Evolutionary conservation across 2,329 filamentous ascomycete genomes (phyloP), one percentile per base, ranked within the genome.

Genomic region (Diplodia intermedia): DNA sequence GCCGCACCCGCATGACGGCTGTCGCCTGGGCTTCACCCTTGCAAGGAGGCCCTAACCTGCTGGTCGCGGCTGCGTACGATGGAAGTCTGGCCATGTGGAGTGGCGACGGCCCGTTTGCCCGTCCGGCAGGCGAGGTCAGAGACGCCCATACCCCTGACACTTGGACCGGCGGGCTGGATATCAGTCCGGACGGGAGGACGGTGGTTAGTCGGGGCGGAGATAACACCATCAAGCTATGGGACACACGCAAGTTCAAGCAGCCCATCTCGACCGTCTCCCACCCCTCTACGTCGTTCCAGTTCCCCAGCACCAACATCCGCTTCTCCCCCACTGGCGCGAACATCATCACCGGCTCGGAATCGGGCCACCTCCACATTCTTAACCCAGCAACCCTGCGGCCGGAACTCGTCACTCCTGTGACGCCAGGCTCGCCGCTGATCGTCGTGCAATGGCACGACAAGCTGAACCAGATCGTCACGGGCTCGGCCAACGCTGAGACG

Each of bases 381-480:
- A 98, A 97, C 75, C 92, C 95, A 0, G 95, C 93, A 49, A 98
- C 96, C 61, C 84, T 99, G 67, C 89, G 87, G 68, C 86, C 94
- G 1, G 94, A 97, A 76, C 88, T 93, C 36, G 89, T 94, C 67
- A 97, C 94, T 2, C 90, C 92, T 3, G 88, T 99, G n/a, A 97
- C 94, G 0, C 90, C 93, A 0, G 91, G 90, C 15, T 91, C 89
- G 6, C 87, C 94, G 0, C 82, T 99, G 9, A 91, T 98, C 70
- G 89, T 90, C 2, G 92, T 97, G 31, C 84, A 91, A 70, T 99
- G 95, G 95, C 94, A 99, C 75, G 86, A 91, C 23, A 97, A 93
- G 79, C 88, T 99, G 75, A 98, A 99, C 77, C 95, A 99, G 76
- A 97, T 99, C 74, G 80, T 98, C 71, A 97, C 94, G 9, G 94